A percentile compares a stretch with the other conserved stretches of the same genome.
These are phyloP conservation scores for Solanum hybrid DNA, from an alignment of 305 asterid species.

Conservation along the genomic window DNA sequence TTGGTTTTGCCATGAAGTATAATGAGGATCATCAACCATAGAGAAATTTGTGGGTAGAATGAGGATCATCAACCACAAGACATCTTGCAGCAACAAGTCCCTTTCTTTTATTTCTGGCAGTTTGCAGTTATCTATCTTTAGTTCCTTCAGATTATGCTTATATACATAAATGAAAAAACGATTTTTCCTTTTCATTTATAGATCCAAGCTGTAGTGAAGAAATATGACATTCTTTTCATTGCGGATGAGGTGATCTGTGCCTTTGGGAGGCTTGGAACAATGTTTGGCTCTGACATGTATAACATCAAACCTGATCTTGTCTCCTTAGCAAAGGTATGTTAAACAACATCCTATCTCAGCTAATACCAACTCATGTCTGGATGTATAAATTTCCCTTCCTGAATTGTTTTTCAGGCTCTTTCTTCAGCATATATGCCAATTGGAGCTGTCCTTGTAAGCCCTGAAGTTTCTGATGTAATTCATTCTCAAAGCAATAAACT, in stretches of 20 bases:
- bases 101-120: not conserved
- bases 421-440: slow-evolving; percentile 94
- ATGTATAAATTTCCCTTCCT: not conserved
- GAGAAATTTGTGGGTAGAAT: not conserved
- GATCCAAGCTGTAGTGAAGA: slow-evolving; percentile 80
- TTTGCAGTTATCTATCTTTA: not conserved
- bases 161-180: not conserved
- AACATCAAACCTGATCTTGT: slow-evolving; percentile 91
- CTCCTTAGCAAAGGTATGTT: slow-evolving; percentile 72
- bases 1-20: not conserved
- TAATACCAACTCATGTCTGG: not conserved
- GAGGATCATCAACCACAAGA: not conserved
- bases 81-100: not conserved
- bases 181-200: slow-evolving; percentile 14
- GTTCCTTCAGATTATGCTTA: not conserved
- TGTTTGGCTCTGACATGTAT: slow-evolving; percentile 90
- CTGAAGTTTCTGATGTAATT: slow-evolving; percentile 64
- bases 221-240: slow-evolving; percentile 73
- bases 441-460: slow-evolving; percentile 87
- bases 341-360: not conserved
- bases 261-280: slow-evolving; percentile 87
- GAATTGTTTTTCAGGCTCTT: slow-evolving; percentile 45
- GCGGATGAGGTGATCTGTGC: slow-evolving; percentile 98
- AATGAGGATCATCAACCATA: not conserved
- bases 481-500: slow-evolving; percentile 83